Evolutionary conservation across 306 rosid genomes (phyloP).

Genomic region (Malus sylvestris): DNA sequence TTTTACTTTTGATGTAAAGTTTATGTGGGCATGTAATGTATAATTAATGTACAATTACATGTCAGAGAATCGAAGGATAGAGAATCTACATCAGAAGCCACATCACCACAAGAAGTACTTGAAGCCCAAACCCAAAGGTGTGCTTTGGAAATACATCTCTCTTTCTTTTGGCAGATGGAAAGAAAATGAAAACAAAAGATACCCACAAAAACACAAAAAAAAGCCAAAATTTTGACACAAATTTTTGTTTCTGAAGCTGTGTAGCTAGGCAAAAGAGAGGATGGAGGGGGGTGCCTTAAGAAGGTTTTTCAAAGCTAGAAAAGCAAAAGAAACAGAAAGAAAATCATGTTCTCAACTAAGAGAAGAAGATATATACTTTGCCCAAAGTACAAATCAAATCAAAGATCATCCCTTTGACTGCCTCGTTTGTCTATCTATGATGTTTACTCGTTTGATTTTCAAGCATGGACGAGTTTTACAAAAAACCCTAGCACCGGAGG

Average conservation of each 20-base stretch:
- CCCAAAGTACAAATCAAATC: slow-evolving; percentile 36
- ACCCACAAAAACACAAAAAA: background rate
- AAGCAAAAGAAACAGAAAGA: slow-evolving; percentile 36
- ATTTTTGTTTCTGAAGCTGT: background rate
- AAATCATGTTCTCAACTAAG: slow-evolving; percentile 25
- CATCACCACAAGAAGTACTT: slow-evolving; percentile 23
- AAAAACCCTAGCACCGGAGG: background rate
- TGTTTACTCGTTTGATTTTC: background rate
- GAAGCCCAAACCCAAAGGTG: slow-evolving; percentile 24
- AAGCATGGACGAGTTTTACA: background rate
- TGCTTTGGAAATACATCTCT: slow-evolving; percentile 21
- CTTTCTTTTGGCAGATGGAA: slow-evolving; percentile 27
- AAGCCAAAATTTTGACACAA: slow-evolving; percentile 6
- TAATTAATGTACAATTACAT: slow-evolving; percentile 8
- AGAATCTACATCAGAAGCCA: slow-evolving; percentile 16
- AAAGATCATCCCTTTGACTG: slow-evolving; percentile 50
- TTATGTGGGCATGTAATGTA: background rate
- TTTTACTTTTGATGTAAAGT: background rate
- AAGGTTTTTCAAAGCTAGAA: slow-evolving; percentile 40
- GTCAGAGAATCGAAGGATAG: slow-evolving; percentile 18
- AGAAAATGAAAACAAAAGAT: slow-evolving; percentile 30
- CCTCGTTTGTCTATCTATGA: slow-evolving; percentile 29
- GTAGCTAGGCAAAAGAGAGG: slow-evolving; percentile 6
- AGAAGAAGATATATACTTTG: slow-evolving; percentile 28
- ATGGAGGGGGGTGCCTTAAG: slow-evolving; percentile 3